Conservation (phyloP, 2,329 filamentous ascomycete genomes). For the Aspergillus unguis region DNA sequence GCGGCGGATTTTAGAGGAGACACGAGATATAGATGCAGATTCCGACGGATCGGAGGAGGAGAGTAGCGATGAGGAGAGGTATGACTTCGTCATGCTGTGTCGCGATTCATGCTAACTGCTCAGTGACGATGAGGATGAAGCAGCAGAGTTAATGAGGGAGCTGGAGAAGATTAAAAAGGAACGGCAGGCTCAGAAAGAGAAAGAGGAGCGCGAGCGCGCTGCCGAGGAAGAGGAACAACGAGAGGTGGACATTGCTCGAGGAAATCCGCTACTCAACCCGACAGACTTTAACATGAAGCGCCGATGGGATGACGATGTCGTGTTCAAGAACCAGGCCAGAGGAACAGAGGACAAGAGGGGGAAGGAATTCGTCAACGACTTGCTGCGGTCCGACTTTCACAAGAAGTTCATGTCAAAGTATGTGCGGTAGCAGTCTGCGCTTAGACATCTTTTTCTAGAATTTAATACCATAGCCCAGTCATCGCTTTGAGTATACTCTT, state of each 20-base stretch:
- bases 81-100: conserved; percentile 12
- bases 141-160: conserved; percentile 85
- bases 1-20: conserved; percentile 80
- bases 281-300: conserved; percentile 85
- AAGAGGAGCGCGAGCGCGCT: conserved; percentile 77
- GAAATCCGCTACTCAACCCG: conserved; percentile 84
- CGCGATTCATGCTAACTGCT: conserved; percentile 29
- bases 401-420: conserved; percentile 82
- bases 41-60: conserved; percentile 62
- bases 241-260: conserved; percentile 83
- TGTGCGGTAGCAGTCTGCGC: conserved; percentile 36
- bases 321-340: conserved; percentile 97
- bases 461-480: background rate
- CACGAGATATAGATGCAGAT: conserved; percentile 81
- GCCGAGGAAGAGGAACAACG: conserved; percentile 77
- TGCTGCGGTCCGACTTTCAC: conserved; percentile 93
- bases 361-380: conserved; percentile 96
- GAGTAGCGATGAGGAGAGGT: conserved; percentile 61
- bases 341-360: conserved; percentile 89
- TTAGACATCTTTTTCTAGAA: background rate
- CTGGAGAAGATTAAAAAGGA: conserved; percentile 91
- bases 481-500: background rate
- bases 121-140: conserved; percentile 72
- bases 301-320: conserved; percentile 96
- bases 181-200: conserved; percentile 73